Percentiles rank a stretch among this genome's conserved stretches.
phyloP scores from a whole-genome alignment of 2,329 filamentous ascomycete species.

The Colletotrichum sp. region DNA sequence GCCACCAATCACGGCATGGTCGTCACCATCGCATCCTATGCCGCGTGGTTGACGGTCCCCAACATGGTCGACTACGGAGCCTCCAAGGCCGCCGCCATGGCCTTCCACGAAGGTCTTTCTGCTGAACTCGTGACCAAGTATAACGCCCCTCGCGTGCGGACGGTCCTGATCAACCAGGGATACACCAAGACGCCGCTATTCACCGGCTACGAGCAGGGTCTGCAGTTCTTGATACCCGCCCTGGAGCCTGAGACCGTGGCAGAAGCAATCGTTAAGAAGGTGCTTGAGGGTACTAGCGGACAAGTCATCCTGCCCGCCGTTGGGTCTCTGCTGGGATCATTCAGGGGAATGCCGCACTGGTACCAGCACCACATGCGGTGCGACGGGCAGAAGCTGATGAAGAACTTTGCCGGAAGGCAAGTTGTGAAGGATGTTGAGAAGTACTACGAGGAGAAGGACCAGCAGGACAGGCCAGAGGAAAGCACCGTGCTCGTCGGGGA shows the following conservation, averaged over 20 bases:
- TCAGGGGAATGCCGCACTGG: constrained; percentile 67
- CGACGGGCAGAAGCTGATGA: constrained; percentile 45
- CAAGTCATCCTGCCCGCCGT: constrained; percentile 60
- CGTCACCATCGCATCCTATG: constrained; percentile 71
- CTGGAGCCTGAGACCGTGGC: constrained; percentile 69
- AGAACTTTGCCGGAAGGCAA: constrained; percentile 49
- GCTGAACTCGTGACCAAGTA: constrained; percentile 65
- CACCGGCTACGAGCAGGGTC: constrained; percentile 55
- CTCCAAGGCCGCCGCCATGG: constrained; percentile 69
- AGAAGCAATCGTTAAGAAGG: constrained; percentile 64
- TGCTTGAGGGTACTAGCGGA: constrained; percentile 61
- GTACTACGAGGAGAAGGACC: constrained; percentile 38
- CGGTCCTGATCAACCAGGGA: constrained; percentile 68
- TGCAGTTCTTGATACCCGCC: constrained; percentile 56
- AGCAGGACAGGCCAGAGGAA: constrained; percentile 29
- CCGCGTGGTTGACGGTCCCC: constrained; percentile 64
- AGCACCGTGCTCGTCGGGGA: constrained; percentile 42
- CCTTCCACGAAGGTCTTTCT: constrained; percentile 71
- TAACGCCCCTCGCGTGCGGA: constrained; percentile 67
- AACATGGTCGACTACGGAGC: constrained; percentile 71
- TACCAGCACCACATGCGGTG: constrained; percentile 59
- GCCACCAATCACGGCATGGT: constrained; percentile 72
- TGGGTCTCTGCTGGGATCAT: constrained; percentile 41
- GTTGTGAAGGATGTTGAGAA: constrained; percentile 50
- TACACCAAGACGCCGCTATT: constrained; percentile 69